Conservation (phyloP, 192 early-diverging fungal genomes). For the Coemansia umbellata region DNA sequence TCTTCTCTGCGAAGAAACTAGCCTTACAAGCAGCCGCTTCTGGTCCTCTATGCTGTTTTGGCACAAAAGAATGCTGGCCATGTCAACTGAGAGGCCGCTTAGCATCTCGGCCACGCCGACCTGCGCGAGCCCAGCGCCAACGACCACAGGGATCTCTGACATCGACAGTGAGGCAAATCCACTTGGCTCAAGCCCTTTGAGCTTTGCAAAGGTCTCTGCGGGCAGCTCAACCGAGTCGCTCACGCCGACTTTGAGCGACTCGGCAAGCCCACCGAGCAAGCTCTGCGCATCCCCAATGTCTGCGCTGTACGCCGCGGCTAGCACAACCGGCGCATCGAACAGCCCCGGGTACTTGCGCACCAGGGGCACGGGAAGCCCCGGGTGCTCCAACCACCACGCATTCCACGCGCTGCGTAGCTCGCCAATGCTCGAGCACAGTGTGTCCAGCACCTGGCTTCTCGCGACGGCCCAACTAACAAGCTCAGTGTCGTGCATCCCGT, state of each 20-base stretch:
- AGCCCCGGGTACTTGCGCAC: not conserved
- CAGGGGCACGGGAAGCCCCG: not conserved
- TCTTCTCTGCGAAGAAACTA: conserved; percentile 1
- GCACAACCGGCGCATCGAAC: conserved; percentile 11
- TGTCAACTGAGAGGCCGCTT: not conserved
- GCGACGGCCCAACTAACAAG: conserved; percentile 9
- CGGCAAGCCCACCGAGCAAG: not conserved
- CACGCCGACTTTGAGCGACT: not conserved
- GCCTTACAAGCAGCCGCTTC: conserved; percentile 10
- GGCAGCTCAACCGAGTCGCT: not conserved
- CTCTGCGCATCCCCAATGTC: not conserved
- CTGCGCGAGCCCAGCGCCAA: conserved; percentile 1
- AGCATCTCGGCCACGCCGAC: not conserved
- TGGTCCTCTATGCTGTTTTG: conserved; percentile 12
- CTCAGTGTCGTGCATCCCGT: conserved; percentile 1
- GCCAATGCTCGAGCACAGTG: not conserved
- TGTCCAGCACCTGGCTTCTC: not conserved
- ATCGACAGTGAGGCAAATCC: not conserved
- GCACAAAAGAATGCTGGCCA: conserved; percentile 5
- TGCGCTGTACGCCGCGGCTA: conserved; percentile 16
- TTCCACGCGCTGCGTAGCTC: conserved; percentile 18
- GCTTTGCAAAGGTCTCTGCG: not conserved
- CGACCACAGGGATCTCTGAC: not conserved
- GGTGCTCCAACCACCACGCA: conserved; percentile 14
- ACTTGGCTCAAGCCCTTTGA: not conserved